These are phyloP conservation scores for Stephanocyclus meneghinianus DNA, from an alignment of 352 stramenopile species.

Conservation along the genomic window DNA sequence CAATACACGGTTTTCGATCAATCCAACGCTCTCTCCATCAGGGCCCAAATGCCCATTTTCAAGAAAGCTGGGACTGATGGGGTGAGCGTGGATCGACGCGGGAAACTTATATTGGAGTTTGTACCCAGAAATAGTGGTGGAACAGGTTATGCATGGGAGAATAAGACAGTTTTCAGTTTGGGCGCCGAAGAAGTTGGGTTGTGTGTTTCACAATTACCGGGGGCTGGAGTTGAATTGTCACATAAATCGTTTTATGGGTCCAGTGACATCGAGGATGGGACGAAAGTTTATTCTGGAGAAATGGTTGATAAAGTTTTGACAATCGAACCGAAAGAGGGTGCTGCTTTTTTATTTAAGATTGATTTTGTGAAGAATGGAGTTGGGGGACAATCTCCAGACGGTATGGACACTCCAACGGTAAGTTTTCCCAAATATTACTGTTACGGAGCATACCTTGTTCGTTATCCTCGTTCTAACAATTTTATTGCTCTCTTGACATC, in stretches of 20 bases:
- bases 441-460: background rate
- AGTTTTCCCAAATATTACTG: background rate
- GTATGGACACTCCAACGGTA: background rate
- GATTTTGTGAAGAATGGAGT: conserved; percentile 58
- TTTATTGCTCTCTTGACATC: background rate
- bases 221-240: conserved; percentile 44
- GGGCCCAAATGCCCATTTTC: conserved; percentile 52
- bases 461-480: background rate
- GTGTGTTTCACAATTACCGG: conserved; percentile 46
- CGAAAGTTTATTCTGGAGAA: conserved; percentile 22
- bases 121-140: conserved; percentile 35
- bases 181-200: conserved; percentile 55
- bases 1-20: conserved; percentile 56
- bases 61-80: conserved; percentile 33
- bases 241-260: conserved; percentile 15
- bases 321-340: conserved; percentile 47
- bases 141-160: conserved; percentile 23
- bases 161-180: conserved; percentile 48
- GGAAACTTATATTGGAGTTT: conserved; percentile 60
- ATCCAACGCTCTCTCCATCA: conserved; percentile 40
- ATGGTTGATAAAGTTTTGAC: conserved; percentile 57
- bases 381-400: conserved; percentile 40
- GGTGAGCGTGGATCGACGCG: conserved; percentile 31
- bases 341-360: conserved; percentile 41
- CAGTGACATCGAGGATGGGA: background rate